These are phyloP conservation scores for Lachancea fermentati DNA, from an alignment of 805 yeast genomes.

Conservation along the genomic window DNA sequence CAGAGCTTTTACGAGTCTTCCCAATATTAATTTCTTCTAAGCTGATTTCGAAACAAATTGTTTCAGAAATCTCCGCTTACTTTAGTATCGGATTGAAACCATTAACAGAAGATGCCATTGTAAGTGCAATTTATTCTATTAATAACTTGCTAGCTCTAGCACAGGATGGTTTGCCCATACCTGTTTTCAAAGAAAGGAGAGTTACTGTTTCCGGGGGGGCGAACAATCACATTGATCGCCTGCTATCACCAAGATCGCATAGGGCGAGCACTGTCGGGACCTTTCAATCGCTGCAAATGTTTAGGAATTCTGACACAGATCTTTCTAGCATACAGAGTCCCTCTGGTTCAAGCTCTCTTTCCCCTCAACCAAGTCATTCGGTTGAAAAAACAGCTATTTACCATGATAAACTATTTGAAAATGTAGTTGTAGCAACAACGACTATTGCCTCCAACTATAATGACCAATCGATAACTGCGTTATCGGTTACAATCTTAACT, in stretches of 20 bases:
- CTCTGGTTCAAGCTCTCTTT: not conserved
- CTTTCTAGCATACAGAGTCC: not conserved
- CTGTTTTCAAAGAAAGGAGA: constrained; percentile 32
- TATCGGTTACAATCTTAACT: constrained; percentile 74
- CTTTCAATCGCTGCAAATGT: constrained; percentile 7
- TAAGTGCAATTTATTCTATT: constrained; percentile 78
- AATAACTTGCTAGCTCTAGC: constrained; percentile 64
- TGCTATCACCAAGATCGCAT: constrained; percentile 6
- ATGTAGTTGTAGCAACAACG: constrained; percentile 63
- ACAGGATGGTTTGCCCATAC: constrained; percentile 36
- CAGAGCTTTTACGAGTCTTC: constrained; percentile 35
- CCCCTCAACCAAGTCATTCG: not conserved
- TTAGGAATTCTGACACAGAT: constrained; percentile 4
- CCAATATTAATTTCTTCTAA: constrained; percentile 56
- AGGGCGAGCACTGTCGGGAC: constrained; percentile 8
- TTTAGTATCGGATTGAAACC: constrained; percentile 64
- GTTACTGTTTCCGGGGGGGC: constrained; percentile 19
- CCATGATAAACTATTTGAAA: constrained; percentile 42
- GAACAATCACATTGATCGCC: constrained; percentile 4
- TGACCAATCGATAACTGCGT: constrained; percentile 66
- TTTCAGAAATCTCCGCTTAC: constrained; percentile 47
- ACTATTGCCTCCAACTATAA: constrained; percentile 60
- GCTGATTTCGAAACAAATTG: constrained; percentile 41
- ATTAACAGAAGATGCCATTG: constrained; percentile 73
- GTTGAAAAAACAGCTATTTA: constrained; percentile 10